Conservation (phyloP, 2,329 filamentous ascomycete species). For the Aspergillus hortae region DNA sequence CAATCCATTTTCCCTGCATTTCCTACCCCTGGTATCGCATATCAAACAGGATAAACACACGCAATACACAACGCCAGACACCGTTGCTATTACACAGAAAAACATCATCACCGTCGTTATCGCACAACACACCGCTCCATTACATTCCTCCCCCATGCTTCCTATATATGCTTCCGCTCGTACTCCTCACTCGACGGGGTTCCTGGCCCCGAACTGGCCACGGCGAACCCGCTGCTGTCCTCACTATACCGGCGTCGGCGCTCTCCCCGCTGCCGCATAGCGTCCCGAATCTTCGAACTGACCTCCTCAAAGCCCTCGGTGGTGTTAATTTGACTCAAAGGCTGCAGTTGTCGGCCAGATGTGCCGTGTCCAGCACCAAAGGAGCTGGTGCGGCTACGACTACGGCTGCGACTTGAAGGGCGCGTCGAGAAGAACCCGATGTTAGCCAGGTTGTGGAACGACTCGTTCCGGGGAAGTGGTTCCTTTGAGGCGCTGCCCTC, state of each 20-base stretch:
- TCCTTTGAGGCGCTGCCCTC: slow-evolving; percentile 30
- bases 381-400: slow-evolving; percentile 67
- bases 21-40: neutral
- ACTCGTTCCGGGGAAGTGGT: slow-evolving; percentile 80
- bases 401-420: slow-evolving; percentile 76
- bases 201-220: slow-evolving; percentile 36
- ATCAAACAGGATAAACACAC: neutral
- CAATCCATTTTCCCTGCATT: too few relatives aligned
- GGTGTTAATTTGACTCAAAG: slow-evolving; percentile 64
- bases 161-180: slow-evolving; percentile 32
- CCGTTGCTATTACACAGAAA: slow-evolving; percentile 15
- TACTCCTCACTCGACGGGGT: slow-evolving; percentile 34
- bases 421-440: slow-evolving; percentile 88
- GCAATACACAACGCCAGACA: slow-evolving; percentile 16
- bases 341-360: slow-evolving; percentile 62
- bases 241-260: slow-evolving; percentile 51
- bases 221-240: slow-evolving; percentile 39
- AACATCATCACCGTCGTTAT: neutral
- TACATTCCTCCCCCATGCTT: neutral
- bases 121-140: neutral
- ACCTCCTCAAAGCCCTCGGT: slow-evolving; percentile 77
- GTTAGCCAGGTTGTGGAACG: slow-evolving; percentile 82
- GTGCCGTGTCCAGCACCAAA: slow-evolving; percentile 61
- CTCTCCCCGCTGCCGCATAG: slow-evolving; percentile 75
- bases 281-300: slow-evolving; percentile 75